A percentile compares a stretch with the other conserved stretches of the same genome.
phyloP scores from a whole-genome alignment of 2,329 filamentous ascomycete species.

The Paraconiothyrium brasiliense region DNA sequence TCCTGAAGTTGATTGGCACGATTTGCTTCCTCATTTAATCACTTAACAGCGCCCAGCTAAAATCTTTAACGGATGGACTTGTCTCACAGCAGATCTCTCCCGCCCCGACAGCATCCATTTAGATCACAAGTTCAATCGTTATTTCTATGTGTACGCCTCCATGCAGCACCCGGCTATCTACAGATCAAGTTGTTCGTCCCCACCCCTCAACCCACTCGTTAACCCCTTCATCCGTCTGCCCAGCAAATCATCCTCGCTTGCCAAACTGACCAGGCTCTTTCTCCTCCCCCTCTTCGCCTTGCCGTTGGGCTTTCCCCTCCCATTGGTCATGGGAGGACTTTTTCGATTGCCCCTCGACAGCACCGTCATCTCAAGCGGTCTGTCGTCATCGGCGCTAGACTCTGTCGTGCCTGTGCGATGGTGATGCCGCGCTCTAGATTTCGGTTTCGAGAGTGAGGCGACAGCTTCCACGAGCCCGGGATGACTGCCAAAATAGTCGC shows the following conservation, averaged over 20 bases:
- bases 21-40: too few species aligned
- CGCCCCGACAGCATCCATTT: too few species aligned
- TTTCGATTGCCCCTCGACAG: constrained; percentile 28
- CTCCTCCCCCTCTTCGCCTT: constrained; percentile 41
- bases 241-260: constrained; percentile 59
- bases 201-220: constrained; percentile 52
- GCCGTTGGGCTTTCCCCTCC: constrained; percentile 22
- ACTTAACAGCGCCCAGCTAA: too few species aligned
- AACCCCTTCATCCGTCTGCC: constrained; percentile 59
- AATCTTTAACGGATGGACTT: too few species aligned
- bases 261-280: constrained; percentile 56
- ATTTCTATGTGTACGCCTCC: neutral
- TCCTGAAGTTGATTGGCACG: too few species aligned
- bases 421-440: constrained; percentile 54
- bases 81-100: too few species aligned
- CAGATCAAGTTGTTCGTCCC: constrained; percentile 8
- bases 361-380: constrained; percentile 79
- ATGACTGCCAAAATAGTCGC: constrained; percentile 73
- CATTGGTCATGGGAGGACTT: constrained; percentile 22
- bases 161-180: neutral
- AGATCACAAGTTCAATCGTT: neutral
- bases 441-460: constrained; percentile 50
- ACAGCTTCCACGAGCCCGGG: constrained; percentile 82
- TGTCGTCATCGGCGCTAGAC: constrained; percentile 80
- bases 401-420: constrained; percentile 60